Base-by-base conservation (phyloP, 2,329 filamentous ascomycete genomes). In the Claviceps sp. region DNA sequence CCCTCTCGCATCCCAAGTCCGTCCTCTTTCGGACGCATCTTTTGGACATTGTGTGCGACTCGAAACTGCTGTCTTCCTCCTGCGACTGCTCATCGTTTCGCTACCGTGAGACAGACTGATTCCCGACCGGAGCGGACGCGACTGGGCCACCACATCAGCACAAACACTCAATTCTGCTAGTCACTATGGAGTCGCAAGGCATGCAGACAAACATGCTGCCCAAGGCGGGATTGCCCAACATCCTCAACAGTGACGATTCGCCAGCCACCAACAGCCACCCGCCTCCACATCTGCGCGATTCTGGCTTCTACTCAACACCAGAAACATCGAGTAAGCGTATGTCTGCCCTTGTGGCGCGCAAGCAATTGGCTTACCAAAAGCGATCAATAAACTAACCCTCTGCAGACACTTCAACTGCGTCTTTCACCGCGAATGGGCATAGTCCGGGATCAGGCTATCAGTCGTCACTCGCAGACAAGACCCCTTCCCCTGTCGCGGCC, bases 401-500 rank as follows among this genome's bases (percentile, higher is more conserved):
- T 48, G 43, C 53, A 70, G 68, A 70, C 51, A 69, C 67, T 40
- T 70, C 68, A 22, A 64, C 65, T 45, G 68, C 68, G 24, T 70
- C 68, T 1, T 70, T 70, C 55, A 67, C 59, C 50, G 60, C 59
- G 44, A 66, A 67, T 51, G 65, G 67, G 37, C 60, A 70, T 16
- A 70, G 68, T 53, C 75, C 67, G 46, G 66, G 64, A 53, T 75
- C 72, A 14, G 68, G 66, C 41, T 80, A 77, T 55, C 74, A 77
- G 54, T 70, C 70, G 14, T 72, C 74, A 4, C 70, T 71, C 19
- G 68, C 71, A 37, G 80, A 84, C 60, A 82, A 82, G 66, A 83
- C 80, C 1, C 80, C 80, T 0, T 83, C 80, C 1, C 80, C 80
- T 8, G 76, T 78, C 17, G 70, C 75, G 42, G 59, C 72, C 41